Base-by-base conservation (phyloP, 2,329 filamentous ascomycete species). In the Fusarium compactum region DNA sequence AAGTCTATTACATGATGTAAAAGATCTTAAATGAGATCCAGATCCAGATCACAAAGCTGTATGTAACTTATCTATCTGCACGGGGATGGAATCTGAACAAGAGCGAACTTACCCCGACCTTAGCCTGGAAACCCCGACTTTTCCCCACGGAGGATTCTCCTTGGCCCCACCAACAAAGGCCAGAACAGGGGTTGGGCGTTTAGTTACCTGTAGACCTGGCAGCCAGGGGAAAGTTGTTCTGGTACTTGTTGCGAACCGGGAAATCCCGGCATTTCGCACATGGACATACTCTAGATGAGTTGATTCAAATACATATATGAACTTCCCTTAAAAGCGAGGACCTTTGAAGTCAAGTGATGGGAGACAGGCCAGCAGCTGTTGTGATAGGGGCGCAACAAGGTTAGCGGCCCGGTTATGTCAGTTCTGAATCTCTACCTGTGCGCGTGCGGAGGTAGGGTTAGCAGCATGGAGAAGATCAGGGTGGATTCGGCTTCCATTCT, bases 91-190 rank as follows among this genome's bases (percentile, higher is more conserved):
- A 66, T 57, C 44, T 32, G 27, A 40, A 51, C 40, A 46, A 71
- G 47, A 58, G 62, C 54, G 52, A 65, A 47, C 50, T 69, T 55
- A 47, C 67, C 53, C 48, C 64, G 68, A 65, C 60, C 60, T 55
- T 64, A 68, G 68, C 53, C 52, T 41, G 8, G 22, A 56, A 71
- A 69, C 68, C 68, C 68, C 68, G 68, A 71, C 56, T 69, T 71
- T 71, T 71, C 68, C 68, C 68, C 68, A 71, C 68, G 65, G 56
- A 61, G 50, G 45, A 57, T 46, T 62, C 38, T 43, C 48, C 29
- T 58, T 55, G 34, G 18, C 41, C 30, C 58, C 46, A 44, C 65
- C 46, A 40, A 47, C 25, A 29, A 50, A 47, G 38, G 22, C 40
- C 24, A 55, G 25, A 59, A 44, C 68, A 70, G 58, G 67, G 65